Evolutionary conservation across 2,329 filamentous ascomycete species (phyloP), one percentile per base, ranked within the genome.

Genomic region (Apiospora hydei): DNA sequence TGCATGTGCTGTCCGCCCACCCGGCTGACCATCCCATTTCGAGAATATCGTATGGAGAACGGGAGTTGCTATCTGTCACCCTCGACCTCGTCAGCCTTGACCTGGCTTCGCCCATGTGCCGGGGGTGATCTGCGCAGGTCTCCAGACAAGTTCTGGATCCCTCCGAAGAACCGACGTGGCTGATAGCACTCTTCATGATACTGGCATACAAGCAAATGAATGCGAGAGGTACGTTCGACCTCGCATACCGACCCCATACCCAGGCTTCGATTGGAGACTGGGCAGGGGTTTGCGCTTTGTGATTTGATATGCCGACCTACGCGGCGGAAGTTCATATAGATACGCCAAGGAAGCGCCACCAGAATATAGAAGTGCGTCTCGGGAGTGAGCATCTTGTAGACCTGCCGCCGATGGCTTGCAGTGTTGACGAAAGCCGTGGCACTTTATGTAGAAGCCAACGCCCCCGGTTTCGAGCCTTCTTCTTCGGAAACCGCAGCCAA

Each of bases 111-210:
- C 38, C 57, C 34, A 64, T 64, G 57, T 64, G 57, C 57, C 57
- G 57, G 34, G 30, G 30, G 21, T 41, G 57, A 64, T 64, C 57
- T 21, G 57, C 57, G n/a, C 57, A 13, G 30, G 57, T 41, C 21
- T 38, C 30, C 21, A n/a, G 57, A 41, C 57, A 41, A 64, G 8
- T 24, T 21, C 18, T 41, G 57, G 34, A 4, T 64, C 57, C 10
- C 57, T 64, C 57, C 57, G 57, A 64, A 41, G 57, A 64, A 64
- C 57, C 57, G 34, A 41, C 57, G 34, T 64, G 57, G 57, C 57
- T 41, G 57, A 64, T 64, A 64, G 10, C 30, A n/a, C 57, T 64
- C 30, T 41, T 24, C 30, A 64, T 41, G 34, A 41, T 64, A 41
- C 30, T n/a, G 57, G 10, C 57, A 41, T 13, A n/a, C 57, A 64